Base-by-base conservation (phyloP, 352 stramenopile species). In the Globisporangium abappressorium region DNA sequence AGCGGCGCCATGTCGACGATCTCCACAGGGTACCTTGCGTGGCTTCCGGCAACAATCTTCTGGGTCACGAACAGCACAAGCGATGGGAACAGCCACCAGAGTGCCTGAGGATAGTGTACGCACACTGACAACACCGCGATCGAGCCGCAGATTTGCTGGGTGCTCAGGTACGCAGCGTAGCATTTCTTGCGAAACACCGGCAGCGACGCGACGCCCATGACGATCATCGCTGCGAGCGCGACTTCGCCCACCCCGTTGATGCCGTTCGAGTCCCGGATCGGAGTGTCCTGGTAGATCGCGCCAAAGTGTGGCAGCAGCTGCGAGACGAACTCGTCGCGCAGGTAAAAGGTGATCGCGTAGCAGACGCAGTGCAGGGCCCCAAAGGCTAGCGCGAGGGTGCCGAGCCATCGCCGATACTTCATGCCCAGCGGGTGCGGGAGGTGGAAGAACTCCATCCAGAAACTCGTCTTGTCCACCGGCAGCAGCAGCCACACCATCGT, bases 381-480 rank as follows among this genome's bases (percentile, higher is more conserved):
- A 18, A 41, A 62, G 5, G 51, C 1, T 3, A 78, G 62, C 5
- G 67, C 53, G 46, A 76, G 18, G 14, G 38, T 14, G 1, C 64
- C 65, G 0, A 85, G 61, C 73, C 69, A 78, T 3, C 68, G 61
- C 14, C 75, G 68, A 18, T 79, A 78, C 64, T 77, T 80, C 22
- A 65, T 47, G 6, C 43, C 20, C 1, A 63, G 30, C 2, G 67
- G 41, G 20, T 65, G 63, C 1, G 76, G 57, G 2, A 82, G 20
- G 24, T 72, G 55, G 26, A 82, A 57, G 12, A 71, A 73, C 15
- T 77, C 47, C 6, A 66, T 67, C 76, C 76, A 82, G 18, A 68
- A 61, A 12, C 68, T 73, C 24, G 58, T 57, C 24, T 68, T 69
- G 22, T 51, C 56, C 9, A 72, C 22, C 3, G 70, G 43, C 1